Evolutionary conservation across 2,329 filamentous ascomycete species (phyloP).

Genomic region (Penicillium carneum): DNA sequence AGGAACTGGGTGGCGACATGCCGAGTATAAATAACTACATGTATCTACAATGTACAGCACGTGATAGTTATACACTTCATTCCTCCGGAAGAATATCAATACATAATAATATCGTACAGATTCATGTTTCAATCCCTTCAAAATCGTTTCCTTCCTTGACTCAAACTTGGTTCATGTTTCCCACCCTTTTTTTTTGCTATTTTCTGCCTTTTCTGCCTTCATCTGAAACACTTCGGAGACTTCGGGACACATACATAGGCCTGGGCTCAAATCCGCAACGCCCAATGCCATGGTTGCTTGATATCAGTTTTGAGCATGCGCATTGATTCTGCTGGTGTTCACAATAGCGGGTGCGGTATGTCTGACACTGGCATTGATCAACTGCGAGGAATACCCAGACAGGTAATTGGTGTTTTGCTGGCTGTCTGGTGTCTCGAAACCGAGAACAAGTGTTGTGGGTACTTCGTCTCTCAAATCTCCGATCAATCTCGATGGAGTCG

Average conservation of each 20-base stretch:
- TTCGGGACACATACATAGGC: neutral
- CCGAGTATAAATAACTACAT: constrained; percentile 3
- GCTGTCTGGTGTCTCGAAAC: constrained; percentile 8
- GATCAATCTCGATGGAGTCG: neutral
- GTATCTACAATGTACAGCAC: neutral
- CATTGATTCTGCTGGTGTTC: constrained; percentile 12
- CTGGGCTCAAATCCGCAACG: neutral
- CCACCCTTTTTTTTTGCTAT: neutral
- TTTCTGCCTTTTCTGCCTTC: neutral
- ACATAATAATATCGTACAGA: constrained; percentile 5
- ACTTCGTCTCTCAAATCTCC: neutral
- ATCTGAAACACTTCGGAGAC: neutral
- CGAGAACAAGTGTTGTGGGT: neutral
- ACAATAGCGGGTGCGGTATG: constrained; percentile 11
- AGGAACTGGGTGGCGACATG: neutral
- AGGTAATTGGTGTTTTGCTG: neutral
- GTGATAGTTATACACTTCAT: constrained; percentile 1
- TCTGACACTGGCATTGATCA: neutral
- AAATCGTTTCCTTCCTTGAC: neutral
- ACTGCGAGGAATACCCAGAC: neutral
- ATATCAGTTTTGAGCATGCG: neutral
- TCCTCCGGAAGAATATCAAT: neutral
- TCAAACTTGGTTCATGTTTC: neutral
- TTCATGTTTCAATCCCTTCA: neutral
- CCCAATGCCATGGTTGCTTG: neutral